These are phyloP conservation scores for Teratosphaeria zuluensis DNA, from an alignment of 2,329 filamentous ascomycete species.

Conservation along the genomic window DNA sequence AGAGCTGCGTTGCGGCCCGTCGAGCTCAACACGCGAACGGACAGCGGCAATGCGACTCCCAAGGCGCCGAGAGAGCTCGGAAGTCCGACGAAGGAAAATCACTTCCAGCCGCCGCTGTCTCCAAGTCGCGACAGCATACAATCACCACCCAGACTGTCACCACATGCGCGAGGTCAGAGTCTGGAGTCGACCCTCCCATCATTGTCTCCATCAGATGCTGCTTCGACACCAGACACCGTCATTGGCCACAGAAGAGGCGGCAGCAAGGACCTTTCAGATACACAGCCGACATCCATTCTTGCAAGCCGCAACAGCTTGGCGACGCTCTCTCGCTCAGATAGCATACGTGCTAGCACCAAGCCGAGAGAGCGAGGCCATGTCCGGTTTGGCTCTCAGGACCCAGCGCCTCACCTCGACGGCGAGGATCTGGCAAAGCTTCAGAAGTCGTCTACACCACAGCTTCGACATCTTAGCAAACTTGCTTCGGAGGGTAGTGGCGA, in stretches of 20 bases:
- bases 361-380: conserved; percentile 22
- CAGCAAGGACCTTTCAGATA: background rate
- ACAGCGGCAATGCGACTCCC: conserved; percentile 1
- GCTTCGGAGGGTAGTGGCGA: conserved; percentile 56
- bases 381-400: conserved; percentile 23
- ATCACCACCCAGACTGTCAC: conserved; percentile 12
- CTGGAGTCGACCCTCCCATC: conserved; percentile 11
- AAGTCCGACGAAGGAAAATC: conserved; percentile 21
- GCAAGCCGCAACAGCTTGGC: conserved; percentile 23
- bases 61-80: conserved; percentile 1
- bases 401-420: conserved; percentile 23
- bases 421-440: conserved; percentile 69
- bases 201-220: background rate
- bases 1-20: conserved; percentile 21
- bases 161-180: conserved; percentile 16
- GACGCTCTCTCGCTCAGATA: conserved; percentile 27
- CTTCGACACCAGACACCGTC: background rate
- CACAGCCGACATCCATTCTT: conserved; percentile 14
- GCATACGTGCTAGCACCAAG: conserved; percentile 25
- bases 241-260: background rate
- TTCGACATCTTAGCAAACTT: conserved; percentile 80
- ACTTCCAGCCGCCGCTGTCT: background rate
- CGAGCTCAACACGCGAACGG: conserved; percentile 19
- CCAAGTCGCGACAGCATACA: conserved; percentile 4
- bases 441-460: conserved; percentile 79